Conservation (phyloP, 2,329 filamentous ascomycete genomes). For the Chalara sp. region DNA sequence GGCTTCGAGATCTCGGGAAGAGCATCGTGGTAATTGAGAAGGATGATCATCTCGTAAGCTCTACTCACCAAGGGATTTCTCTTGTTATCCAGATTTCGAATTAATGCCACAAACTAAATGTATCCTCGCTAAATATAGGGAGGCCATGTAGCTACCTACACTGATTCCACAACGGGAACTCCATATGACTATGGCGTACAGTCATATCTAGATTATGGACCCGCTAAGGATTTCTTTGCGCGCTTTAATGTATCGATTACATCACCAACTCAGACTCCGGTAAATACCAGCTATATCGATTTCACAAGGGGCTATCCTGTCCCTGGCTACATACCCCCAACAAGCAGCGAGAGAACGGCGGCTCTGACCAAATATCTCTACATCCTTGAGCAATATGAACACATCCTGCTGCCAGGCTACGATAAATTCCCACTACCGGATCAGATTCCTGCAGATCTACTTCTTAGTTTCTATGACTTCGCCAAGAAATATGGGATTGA, state of each 20-base stretch:
- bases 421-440: constrained; percentile 4
- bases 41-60: constrained; percentile 12
- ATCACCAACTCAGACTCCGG: constrained; percentile 9
- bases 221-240: constrained; percentile 7
- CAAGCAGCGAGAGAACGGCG: constrained; percentile 1
- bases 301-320: constrained; percentile 17
- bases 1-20: constrained; percentile 28
- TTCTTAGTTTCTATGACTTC: constrained; percentile 11
- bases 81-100: background rate
- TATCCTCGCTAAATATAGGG: constrained; percentile 26
- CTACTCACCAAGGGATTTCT: background rate
- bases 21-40: constrained; percentile 34
- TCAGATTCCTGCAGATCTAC: constrained; percentile 11
- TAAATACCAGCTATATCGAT: constrained; percentile 26
- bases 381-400: constrained; percentile 4
- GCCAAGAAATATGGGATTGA: constrained; percentile 9
- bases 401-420: constrained; percentile 10
- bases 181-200: constrained; percentile 31
- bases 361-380: constrained; percentile 7
- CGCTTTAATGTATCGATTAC: constrained; percentile 33
- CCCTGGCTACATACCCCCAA: background rate
- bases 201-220: constrained; percentile 35
- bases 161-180: constrained; percentile 26
- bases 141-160: constrained; percentile 42
- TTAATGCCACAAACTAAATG: too few relatives aligned